Percentiles rank a stretch among this genome's conserved stretches.
phyloP scores from a whole-genome alignment of 208 protist species.

The Trypanosoma rangeli region DNA sequence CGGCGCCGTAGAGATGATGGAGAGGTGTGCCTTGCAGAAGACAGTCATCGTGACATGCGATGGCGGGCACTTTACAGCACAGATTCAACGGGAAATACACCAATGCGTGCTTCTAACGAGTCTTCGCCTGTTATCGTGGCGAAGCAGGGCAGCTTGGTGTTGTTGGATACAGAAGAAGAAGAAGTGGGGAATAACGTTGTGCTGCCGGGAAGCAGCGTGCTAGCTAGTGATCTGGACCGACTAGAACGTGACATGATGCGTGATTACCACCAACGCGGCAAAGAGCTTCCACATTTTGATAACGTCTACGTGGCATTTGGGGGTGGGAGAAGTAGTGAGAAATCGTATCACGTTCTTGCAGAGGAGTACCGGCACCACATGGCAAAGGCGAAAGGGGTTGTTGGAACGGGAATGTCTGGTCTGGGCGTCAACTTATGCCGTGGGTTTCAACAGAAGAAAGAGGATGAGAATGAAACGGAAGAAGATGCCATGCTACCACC shows the following conservation, averaged over 20 bases:
- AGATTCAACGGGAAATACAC: conserved; percentile 2
- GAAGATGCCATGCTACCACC: conserved; percentile 27
- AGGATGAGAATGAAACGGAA: not conserved
- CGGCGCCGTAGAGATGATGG: conserved; percentile 19
- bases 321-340: conserved; percentile 29
- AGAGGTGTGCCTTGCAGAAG: conserved; percentile 12
- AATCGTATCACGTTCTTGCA: conserved; percentile 27
- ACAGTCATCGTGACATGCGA: conserved; percentile 19
- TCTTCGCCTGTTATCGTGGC: not conserved
- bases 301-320: conserved; percentile 57
- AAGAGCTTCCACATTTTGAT: conserved; percentile 47
- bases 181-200: conserved; percentile 25
- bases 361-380: conserved; percentile 19
- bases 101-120: conserved; percentile 1
- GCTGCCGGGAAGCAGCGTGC: conserved; percentile 55
- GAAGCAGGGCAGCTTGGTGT: not conserved
- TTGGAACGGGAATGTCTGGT: conserved; percentile 16
- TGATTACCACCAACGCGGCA: conserved; percentile 62
- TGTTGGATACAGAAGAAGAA: conserved; percentile 10
- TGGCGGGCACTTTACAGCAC: not conserved
- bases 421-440: conserved; percentile 27
- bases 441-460: conserved; percentile 30
- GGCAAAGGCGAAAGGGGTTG: conserved; percentile 9
- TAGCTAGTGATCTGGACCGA: conserved; percentile 76
- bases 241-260: conserved; percentile 77